Conservation (phyloP, 495 filamentous ascomycete genomes). For the Penicillium odoratum region DNA sequence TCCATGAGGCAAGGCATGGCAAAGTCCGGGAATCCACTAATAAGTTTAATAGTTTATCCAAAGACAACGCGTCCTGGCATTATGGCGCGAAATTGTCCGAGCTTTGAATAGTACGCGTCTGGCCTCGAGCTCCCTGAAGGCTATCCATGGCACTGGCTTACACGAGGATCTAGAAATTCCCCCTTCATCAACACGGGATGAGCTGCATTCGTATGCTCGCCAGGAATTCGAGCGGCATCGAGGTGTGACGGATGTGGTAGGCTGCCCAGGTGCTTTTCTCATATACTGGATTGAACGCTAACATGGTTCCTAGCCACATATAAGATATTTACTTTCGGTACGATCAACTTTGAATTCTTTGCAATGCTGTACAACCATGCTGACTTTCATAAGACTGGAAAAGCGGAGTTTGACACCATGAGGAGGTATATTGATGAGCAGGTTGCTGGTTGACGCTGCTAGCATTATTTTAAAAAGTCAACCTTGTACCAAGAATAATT, state of each 20-base stretch:
- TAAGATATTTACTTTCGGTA: conserved; percentile 61
- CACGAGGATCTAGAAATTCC: conserved; percentile 36
- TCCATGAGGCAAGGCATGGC: neutral
- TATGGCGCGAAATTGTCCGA: conserved; percentile 43
- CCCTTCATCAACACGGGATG: conserved; percentile 52
- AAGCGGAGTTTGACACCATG: conserved; percentile 61
- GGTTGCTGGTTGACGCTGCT: conserved; percentile 23
- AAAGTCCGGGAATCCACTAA: conserved; percentile 10
- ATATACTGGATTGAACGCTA: too few relatives aligned
- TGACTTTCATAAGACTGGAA: conserved; percentile 46
- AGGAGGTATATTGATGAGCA: conserved; percentile 55
- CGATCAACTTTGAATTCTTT: conserved; percentile 4
- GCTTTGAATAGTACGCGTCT: conserved; percentile 38
- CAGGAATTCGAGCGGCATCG: conserved; percentile 75
- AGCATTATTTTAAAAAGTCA: neutral
- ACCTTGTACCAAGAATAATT: neutral
- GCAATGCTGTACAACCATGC: neutral
- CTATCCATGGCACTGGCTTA: neutral
- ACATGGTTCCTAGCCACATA: conserved; percentile 41
- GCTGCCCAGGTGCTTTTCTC: conserved; percentile 17
- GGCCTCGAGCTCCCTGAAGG: neutral
- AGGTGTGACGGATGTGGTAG: conserved; percentile 67
- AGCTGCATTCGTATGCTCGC: conserved; percentile 70
- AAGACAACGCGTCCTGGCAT: conserved; percentile 37
- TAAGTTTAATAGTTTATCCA: conserved; percentile 38